phyloP scores from a whole-genome alignment of 805 yeast genomes.

The Candida adriatica region DNA sequence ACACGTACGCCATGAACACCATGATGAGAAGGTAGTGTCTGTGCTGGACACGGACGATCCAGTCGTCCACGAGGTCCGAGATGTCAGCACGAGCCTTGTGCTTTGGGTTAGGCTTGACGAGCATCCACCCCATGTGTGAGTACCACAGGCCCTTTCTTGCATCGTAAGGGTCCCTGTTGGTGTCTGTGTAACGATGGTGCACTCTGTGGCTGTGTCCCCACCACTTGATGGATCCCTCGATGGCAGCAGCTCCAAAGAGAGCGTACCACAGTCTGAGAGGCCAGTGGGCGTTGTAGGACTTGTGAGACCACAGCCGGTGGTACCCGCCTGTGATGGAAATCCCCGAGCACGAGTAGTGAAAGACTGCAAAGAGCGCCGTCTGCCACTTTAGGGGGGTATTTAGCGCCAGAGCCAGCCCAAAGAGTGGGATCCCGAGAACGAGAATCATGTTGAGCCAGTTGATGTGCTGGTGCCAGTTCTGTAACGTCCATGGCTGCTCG shows the following conservation, averaged over 20 bases:
- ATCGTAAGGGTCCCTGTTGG: slow-evolving; percentile 77
- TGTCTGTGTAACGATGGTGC: slow-evolving; percentile 83
- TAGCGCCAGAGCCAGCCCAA: slow-evolving; percentile 42
- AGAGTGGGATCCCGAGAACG: slow-evolving; percentile 53
- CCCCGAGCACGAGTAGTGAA: slow-evolving; percentile 56
- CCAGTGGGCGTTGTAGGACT: slow-evolving; percentile 56
- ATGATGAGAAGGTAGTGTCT: slow-evolving; percentile 63
- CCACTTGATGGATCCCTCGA: slow-evolving; percentile 85
- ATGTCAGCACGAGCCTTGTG: slow-evolving; percentile 54
- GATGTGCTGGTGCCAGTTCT: slow-evolving; percentile 67
- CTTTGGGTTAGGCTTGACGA: slow-evolving; percentile 72
- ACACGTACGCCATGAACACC: slow-evolving; percentile 51
- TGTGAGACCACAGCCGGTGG: slow-evolving; percentile 75
- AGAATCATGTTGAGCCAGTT: slow-evolving; percentile 72
- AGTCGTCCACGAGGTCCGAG: slow-evolving; percentile 68
- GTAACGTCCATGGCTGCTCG: slow-evolving; percentile 70
- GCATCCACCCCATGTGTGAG: slow-evolving; percentile 85
- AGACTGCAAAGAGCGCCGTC: slow-evolving; percentile 27
- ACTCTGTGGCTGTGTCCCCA: slow-evolving; percentile 84
- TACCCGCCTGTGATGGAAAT: slow-evolving; percentile 79
- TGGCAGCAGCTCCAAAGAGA: slow-evolving; percentile 73
- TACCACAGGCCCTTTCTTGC: slow-evolving; percentile 82
- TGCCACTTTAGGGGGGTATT: slow-evolving; percentile 37
- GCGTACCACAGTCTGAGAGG: slow-evolving; percentile 63
- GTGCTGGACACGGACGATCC: slow-evolving; percentile 77